Evolutionary conservation across 176 grass and related monocot species (phyloP).

Genomic region (Saccharum officinarum): DNA sequence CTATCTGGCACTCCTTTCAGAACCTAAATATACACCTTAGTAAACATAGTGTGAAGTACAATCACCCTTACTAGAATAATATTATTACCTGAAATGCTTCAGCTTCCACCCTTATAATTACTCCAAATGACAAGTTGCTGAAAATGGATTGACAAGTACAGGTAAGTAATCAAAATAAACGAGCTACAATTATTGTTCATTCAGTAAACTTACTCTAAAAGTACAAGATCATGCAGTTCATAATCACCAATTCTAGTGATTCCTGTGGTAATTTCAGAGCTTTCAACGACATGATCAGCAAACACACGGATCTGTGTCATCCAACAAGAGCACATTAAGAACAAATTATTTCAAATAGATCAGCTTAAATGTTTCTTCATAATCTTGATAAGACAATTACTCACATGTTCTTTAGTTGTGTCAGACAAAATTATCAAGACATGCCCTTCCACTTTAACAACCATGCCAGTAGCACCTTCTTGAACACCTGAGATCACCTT

Average conservation of each 20-base stretch:
- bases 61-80: neutral
- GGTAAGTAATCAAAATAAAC: slow-evolving; percentile 17
- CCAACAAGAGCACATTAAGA: slow-evolving; percentile 23
- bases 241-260: slow-evolving; percentile 91
- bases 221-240: slow-evolving; percentile 93
- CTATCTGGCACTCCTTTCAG: slow-evolving; percentile 90
- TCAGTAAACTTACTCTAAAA: slow-evolving; percentile 80
- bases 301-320: slow-evolving; percentile 81
- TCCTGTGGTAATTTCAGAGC: slow-evolving; percentile 93
- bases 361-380: slow-evolving; percentile 5
- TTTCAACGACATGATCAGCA: slow-evolving; percentile 95
- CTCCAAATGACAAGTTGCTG: slow-evolving; percentile 97
- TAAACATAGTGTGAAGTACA: slow-evolving; percentile 40
- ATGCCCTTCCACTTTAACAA: slow-evolving; percentile 93
- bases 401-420: slow-evolving; percentile 92
- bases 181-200: slow-evolving; percentile 9
- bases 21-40: slow-evolving; percentile 60
- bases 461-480: slow-evolving; percentile 94
- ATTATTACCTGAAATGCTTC: slow-evolving; percentile 86
- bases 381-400: slow-evolving; percentile 16
- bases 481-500: slow-evolving; percentile 94
- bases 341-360: slow-evolving; percentile 25
- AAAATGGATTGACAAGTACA: slow-evolving; percentile 25
- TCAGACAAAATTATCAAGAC: slow-evolving; percentile 91
- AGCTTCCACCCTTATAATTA: slow-evolving; percentile 93